A percentile compares a stretch with the other conserved stretches of the same genome.
Evolutionary conservation across 2,329 filamentous ascomycete species (phyloP).

Genomic region (Fusarium clavum): DNA sequence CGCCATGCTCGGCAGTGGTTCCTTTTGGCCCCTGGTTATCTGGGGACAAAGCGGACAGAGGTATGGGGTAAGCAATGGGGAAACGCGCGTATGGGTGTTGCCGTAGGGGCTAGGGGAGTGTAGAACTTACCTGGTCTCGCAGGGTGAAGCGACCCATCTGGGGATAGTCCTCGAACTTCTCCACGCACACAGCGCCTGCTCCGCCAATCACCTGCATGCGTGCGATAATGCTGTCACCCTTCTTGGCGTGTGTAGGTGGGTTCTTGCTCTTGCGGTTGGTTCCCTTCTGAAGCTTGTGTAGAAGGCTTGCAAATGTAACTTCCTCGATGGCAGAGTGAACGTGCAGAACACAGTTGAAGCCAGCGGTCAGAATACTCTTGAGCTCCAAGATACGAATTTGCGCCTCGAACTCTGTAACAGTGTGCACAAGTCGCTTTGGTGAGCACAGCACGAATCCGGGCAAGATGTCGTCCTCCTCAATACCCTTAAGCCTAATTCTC

Average conservation of each 20-base stretch:
- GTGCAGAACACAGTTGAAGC: slow-evolving; percentile 98
- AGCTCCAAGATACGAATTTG: slow-evolving; percentile 96
- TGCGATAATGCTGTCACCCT: slow-evolving; percentile 86
- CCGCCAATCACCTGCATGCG: slow-evolving; percentile 88
- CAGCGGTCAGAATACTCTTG: slow-evolving; percentile 91
- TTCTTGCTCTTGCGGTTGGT: slow-evolving; percentile 94
- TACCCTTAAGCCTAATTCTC: slow-evolving; percentile 88
- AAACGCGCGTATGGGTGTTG: background rate
- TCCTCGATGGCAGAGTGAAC: slow-evolving; percentile 98
- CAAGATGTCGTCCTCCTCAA: slow-evolving; percentile 96
- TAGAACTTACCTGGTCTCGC: slow-evolving; percentile 78
- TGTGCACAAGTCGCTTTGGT: slow-evolving; percentile 92
- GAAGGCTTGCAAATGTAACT: slow-evolving; percentile 86
- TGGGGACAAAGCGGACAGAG: slow-evolving; percentile 14
- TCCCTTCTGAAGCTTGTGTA: slow-evolving; percentile 96
- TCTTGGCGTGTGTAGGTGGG: slow-evolving; percentile 90
- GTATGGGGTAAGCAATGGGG: slow-evolving; percentile 26
- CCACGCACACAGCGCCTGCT: slow-evolving; percentile 88
- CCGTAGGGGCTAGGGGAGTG: slow-evolving; percentile 23
- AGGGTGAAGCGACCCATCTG: slow-evolving; percentile 93
- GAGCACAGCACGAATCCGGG: slow-evolving; percentile 97
- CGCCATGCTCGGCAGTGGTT: slow-evolving; percentile 10
- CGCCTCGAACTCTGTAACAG: slow-evolving; percentile 89
- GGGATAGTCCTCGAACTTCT: slow-evolving; percentile 94
- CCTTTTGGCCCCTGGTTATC: background rate